Evolutionary conservation across 352 stramenopile species (phyloP), one percentile per base, ranked within the genome.

Genomic region (Globisporangium cederbergense): DNA sequence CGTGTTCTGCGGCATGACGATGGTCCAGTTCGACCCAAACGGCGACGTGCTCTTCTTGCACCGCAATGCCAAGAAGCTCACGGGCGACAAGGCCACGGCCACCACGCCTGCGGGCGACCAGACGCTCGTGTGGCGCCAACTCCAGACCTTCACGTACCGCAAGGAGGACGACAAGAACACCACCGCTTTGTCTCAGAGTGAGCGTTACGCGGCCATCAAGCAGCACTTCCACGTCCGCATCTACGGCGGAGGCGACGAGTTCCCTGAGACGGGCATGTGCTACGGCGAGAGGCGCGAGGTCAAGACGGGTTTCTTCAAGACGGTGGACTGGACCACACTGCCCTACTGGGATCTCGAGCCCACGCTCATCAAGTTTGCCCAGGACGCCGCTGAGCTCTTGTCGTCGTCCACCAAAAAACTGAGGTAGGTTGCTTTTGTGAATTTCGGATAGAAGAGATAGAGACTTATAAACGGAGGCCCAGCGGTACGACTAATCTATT

Each of bases 1-100:
- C 42, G 77, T 78, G 22, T 86, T 84, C 46, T 88, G 78, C 40
- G 78, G 78, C 30, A 81, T 84, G 68, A 71, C 75, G 0, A 88
- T 88, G 78, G 74, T 74, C 36, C 74, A 81, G 52, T 66, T 67
- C 28, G 68, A 78, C 47, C 64, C 71, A 6, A 38, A 40, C 0
- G 52, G 73, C 8, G 62, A 78, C 11, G 69, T 85, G 14, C 25
- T 83, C 0, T 87, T 87, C 54, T 52, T 87, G 20, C 78, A 87
- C 34, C 74, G 76, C 40, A 87, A 87, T 34, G 64, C 58, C 11
- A 74, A 75, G 62, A 87, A 87, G 52, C 46, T 87, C 36, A 70
- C 62, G 7, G 67, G 69, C 18, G 38, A 64, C 4, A 61, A 67
- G 18, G 56, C 62, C 18, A 60, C 68, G 55, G n/a, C 51, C 14